Base-by-base conservation (phyloP, 1,284 basidiomycete species). In the Ceratobasidium sp. region DNA sequence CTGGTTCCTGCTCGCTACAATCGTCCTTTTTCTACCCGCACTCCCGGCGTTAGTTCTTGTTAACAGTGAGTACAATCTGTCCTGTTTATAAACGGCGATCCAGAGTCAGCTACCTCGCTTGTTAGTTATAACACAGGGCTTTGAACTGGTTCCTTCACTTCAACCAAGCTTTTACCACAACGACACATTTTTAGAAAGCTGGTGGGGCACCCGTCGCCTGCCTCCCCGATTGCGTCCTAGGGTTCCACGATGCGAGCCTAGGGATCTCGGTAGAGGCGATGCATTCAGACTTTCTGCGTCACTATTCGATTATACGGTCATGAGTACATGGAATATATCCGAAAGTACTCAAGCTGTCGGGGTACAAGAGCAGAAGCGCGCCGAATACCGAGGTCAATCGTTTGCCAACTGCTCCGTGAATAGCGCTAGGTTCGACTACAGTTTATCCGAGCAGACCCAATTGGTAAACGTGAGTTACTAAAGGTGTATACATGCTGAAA, bases 241-340 rank as follows among this genome's bases (percentile, higher is more conserved):
- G 10, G 39, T 15, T 51, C 44, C 60, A 53, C 26, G 3, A 42
- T 75, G 72, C 72, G 15, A 75, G 33, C 72, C 72, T 9, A 49
- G 53, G 18, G 72, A 64, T 18, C 26, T 75, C 1, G 72, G 72
- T 23, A 51, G 72, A 55, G 72, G 60, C 12, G 72, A 75, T 46
- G 40, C 18, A 2, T 75, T 75, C 33, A 60, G 72, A 9, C 7
- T 75, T 1, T 39, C 60, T 18, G 42, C 60, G 3, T 75, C 60
- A 15, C 23, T 75, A 26, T 75, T 75, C 28, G 72, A 75, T 9
- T 75, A 75, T 39, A 75, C 46, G 44, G 72, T 75, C 13, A 49
- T 64, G 58, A 75, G 72, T 46, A 56, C 51, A 6, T 66, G 73
- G 73, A 64, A 67, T 28, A 56, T 7, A 56, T 15, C 46, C 18